Evolutionary conservation across 805 yeast species (phyloP), one percentile per base, ranked within the genome.

Genomic region (Wickerhamomyces ciferrii): DNA sequence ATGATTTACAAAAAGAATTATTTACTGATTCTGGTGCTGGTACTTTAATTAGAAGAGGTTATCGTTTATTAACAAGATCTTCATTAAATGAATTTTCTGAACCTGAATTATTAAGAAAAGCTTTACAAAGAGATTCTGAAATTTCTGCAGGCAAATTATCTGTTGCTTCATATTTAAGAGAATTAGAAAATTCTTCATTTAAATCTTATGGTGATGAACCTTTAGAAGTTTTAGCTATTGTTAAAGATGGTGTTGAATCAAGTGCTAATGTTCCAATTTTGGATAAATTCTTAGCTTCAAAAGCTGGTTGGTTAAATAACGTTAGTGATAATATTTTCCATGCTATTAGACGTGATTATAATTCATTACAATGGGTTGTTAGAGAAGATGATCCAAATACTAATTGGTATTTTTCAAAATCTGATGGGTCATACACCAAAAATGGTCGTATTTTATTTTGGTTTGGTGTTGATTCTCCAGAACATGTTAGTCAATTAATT

Each of bases 1-100:
- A 87, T 59, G 97, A 94, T 65, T 77, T 94, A 61, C 98, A 94
- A 71, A 94, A 92, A 66, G 99, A 94, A 69, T 79, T 94, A 61
- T 94, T 94, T 71, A 94, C 99, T 37, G 99, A 94, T 67, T 86
- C 96, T 17, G 99, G 99, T 68, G 99, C 99, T 27, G 99, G 99
- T 63, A 94, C 99, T 41, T 76, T 94, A 72, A 90, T 94, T 59
- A 86, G 99, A 78, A 83, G 99, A 68, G 99, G 99, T 52, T 88
- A 92, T 72, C 89, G 88, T 70, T 76, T 94, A 54, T 66, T 84
- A 48, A 83, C 81, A 59, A 81, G 89, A 64, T 76, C 79, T 59
- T 78, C 85, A 20, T 70, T 90, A 45, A 68, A 72, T 35, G 92
- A 87, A 51, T 86, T 91, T 63, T 57, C 67, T 25, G 79, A 83